These are phyloP conservation scores for Fusarium albosuccineum DNA, from an alignment of 2,329 filamentous ascomycete genomes.

Conservation along the genomic window DNA sequence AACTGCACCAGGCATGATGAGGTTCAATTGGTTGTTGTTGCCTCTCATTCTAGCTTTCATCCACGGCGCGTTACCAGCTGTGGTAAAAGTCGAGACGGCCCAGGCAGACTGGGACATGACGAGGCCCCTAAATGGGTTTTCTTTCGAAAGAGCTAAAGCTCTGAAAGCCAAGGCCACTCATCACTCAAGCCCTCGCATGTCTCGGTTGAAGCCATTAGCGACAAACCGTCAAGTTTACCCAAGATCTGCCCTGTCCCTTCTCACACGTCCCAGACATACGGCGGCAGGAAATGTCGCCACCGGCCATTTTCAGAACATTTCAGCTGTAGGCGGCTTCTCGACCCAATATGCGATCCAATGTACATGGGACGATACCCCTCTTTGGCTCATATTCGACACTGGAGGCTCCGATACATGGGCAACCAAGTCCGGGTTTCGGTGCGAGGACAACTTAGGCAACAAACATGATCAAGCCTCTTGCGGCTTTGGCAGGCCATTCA, in stretches of 20 bases:
- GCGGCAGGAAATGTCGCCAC: slow-evolving; percentile 27
- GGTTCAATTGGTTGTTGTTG: not conserved
- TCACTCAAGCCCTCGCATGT: slow-evolving; percentile 47
- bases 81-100: not conserved
- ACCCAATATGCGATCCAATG: slow-evolving; percentile 59
- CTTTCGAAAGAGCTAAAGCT: slow-evolving; percentile 53
- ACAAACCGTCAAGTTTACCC: slow-evolving; percentile 24
- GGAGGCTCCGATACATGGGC: slow-evolving; percentile 67
- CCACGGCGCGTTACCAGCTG: slow-evolving; percentile 11
- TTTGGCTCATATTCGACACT: slow-evolving; percentile 63
- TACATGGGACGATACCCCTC: slow-evolving; percentile 53
- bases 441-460: slow-evolving; percentile 53
- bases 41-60: slow-evolving; percentile 8
- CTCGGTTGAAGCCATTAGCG: slow-evolving; percentile 51
- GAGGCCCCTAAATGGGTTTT: slow-evolving; percentile 54
- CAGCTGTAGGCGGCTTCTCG: slow-evolving; percentile 53
- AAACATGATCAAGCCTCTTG: slow-evolving; percentile 51
- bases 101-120: slow-evolving; percentile 50
- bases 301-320: slow-evolving; percentile 53
- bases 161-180: slow-evolving; percentile 46
- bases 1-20: not conserved
- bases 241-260: slow-evolving; percentile 49
- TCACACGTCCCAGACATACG: slow-evolving; percentile 38
- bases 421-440: slow-evolving; percentile 56
- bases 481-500: slow-evolving; percentile 56